These are phyloP conservation scores for Malassezia furfur DNA, from an alignment of 1,284 basidiomycete genomes.

Conservation along the genomic window DNA sequence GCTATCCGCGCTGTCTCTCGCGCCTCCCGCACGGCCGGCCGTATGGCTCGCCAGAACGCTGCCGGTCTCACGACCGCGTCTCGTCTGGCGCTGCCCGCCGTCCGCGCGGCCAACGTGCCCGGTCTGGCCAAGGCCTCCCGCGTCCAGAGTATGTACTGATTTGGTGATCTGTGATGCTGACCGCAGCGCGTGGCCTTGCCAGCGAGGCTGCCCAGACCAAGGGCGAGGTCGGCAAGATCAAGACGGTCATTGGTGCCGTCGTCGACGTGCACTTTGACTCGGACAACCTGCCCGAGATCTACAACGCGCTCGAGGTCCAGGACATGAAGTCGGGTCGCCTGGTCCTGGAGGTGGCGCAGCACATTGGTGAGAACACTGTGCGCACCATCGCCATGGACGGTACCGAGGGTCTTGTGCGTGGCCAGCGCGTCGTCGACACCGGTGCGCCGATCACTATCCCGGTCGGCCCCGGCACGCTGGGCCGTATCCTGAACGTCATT, in stretches of 20 bases:
- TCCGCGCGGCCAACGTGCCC: conserved; percentile 22
- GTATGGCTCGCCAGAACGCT: conserved; percentile 29
- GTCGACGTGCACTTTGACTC: conserved; percentile 74
- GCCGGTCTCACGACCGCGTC: conserved; percentile 33
- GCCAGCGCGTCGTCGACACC: conserved; percentile 91
- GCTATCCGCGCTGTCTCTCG: conserved; percentile 37
- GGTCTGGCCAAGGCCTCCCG: conserved; percentile 23
- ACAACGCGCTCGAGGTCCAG: conserved; percentile 95
- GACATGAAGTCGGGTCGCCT: conserved; percentile 67
- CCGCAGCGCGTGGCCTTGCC: conserved; percentile 31
- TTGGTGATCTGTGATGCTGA: conserved; percentile 1
- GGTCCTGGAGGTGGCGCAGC: conserved; percentile 60
- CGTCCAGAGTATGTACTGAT: conserved; percentile 7
- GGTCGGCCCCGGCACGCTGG: conserved; percentile 83
- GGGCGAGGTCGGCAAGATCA: conserved; percentile 36
- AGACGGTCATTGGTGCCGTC: conserved; percentile 61
- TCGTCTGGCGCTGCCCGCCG: conserved; percentile 23
- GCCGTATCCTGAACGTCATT: conserved; percentile 99
- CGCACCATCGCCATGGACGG: conserved; percentile 66
- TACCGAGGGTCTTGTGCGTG: conserved; percentile 98
- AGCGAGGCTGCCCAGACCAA: conserved; percentile 27
- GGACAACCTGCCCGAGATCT: conserved; percentile 76
- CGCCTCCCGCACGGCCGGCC: conserved; percentile 24
- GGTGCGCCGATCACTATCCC: conserved; percentile 92
- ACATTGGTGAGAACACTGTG: conserved; percentile 93